These are phyloP conservation scores for Dryadomyces quercivorus DNA, from an alignment of 2,329 filamentous ascomycete species.

Conservation along the genomic window DNA sequence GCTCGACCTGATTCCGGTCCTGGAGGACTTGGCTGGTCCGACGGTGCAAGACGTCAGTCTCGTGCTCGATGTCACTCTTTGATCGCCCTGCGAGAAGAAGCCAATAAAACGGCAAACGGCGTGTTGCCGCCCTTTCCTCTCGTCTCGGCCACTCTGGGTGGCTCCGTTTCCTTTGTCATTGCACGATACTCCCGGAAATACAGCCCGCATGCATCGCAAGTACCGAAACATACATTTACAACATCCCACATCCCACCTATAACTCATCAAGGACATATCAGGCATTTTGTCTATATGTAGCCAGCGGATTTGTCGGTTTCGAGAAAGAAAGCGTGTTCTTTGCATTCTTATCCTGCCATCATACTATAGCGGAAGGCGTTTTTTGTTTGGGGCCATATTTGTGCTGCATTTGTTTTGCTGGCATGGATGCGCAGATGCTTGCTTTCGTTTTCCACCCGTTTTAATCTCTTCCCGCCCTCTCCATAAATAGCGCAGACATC, in stretches of 20 bases:
- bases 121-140: slow-evolving; percentile 10
- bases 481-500: background rate
- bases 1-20: slow-evolving; percentile 90
- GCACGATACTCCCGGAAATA: background rate
- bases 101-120: background rate
- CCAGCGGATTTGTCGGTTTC: slow-evolving; percentile 1
- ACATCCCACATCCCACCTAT: background rate
- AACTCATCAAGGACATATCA: background rate
- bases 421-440: slow-evolving; percentile 3
- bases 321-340: background rate
- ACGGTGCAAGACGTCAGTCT: slow-evolving; percentile 94
- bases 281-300: background rate
- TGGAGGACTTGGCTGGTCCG: slow-evolving; percentile 83
- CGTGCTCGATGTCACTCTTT: slow-evolving; percentile 82
- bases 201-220: background rate
- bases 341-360: slow-evolving; percentile 1
- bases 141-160: slow-evolving; percentile 5
- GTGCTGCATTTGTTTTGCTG: slow-evolving; percentile 3
- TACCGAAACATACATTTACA: background rate
- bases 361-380: slow-evolving; percentile 15
- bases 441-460: background rate
- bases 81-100: slow-evolving; percentile 17
- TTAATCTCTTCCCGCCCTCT: background rate
- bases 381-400: slow-evolving; percentile 3
- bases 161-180: background rate